Evolutionary conservation across 139 green algal species (phyloP).

Genomic region (Closterium sp.): DNA sequence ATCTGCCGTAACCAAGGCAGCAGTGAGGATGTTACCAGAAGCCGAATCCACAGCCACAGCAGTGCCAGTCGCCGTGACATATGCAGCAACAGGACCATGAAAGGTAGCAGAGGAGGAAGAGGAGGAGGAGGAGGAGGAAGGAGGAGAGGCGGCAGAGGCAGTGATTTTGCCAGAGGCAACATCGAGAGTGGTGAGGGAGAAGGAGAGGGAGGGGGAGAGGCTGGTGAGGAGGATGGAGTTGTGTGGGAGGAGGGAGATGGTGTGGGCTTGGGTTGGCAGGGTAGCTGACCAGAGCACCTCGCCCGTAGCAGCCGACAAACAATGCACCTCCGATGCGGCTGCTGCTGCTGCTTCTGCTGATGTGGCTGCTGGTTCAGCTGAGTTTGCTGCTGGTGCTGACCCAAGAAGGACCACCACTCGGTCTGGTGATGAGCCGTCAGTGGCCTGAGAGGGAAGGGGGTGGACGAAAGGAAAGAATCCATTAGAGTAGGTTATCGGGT

Average conservation of each 20-base stretch:
- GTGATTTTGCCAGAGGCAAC: background rate
- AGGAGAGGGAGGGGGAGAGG: background rate
- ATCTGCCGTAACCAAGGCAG: background rate
- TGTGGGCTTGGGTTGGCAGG: background rate
- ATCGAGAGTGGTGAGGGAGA: background rate
- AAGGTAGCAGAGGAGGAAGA: background rate
- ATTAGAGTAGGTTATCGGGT: too few relatives aligned
- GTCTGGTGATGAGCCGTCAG: background rate
- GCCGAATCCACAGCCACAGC: background rate
- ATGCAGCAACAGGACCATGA: background rate
- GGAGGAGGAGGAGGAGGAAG: background rate
- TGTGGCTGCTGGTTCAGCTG: background rate
- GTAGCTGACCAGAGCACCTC: background rate
- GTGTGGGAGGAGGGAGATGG: background rate
- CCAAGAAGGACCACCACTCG: background rate
- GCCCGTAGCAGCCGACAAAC: background rate
- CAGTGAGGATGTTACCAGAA: background rate
- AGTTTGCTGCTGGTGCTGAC: background rate
- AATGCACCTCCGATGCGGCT: background rate
- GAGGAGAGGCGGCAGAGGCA: background rate
- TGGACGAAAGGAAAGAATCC: too few relatives aligned
- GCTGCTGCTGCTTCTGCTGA: background rate
- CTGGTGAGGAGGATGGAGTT: background rate
- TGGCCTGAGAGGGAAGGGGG: background rate
- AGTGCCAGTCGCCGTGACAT: background rate